These are phyloP conservation scores for Penicillium sp. DNA, from an alignment of 2,329 filamentous ascomycete genomes.

Conservation along the genomic window DNA sequence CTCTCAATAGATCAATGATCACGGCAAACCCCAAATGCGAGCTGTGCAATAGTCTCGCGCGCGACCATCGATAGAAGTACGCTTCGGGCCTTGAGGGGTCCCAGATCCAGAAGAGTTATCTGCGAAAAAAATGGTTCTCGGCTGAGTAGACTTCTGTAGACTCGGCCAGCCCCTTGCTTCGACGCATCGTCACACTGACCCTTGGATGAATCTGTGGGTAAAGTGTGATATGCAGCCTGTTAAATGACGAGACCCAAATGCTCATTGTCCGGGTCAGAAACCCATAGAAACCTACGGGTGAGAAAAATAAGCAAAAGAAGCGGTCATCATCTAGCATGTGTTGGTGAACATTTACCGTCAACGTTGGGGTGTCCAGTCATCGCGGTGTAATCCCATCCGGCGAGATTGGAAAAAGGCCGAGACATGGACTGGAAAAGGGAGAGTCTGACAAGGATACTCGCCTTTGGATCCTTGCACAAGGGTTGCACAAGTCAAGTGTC, in stretches of 20 bases:
- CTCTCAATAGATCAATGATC: background rate
- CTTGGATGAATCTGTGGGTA: slow-evolving; percentile 9
- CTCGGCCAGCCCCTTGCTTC: slow-evolving; percentile 23
- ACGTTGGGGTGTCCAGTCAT: background rate
- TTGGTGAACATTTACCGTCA: background rate
- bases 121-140: background rate
- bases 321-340: background rate
- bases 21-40: background rate
- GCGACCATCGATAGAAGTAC: background rate
- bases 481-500: slow-evolving; percentile 19
- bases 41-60: background rate
- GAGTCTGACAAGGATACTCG: slow-evolving; percentile 17
- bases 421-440: slow-evolving; percentile 11
- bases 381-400: slow-evolving; percentile 5
- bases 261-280: background rate
- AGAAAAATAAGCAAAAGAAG: background rate
- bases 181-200: slow-evolving; percentile 17
- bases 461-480: slow-evolving; percentile 17
- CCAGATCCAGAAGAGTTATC: background rate
- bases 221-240: background rate
- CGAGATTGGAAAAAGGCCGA: slow-evolving; percentile 19
- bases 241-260: background rate
- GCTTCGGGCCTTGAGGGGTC: background rate
- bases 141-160: slow-evolving; percentile 13
- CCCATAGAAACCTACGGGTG: background rate